Percentiles rank a stretch among this genome's conserved stretches.
phyloP scores from a whole-genome alignment of 805 yeast species.

The Wickerhamomyces canadensis region DNA sequence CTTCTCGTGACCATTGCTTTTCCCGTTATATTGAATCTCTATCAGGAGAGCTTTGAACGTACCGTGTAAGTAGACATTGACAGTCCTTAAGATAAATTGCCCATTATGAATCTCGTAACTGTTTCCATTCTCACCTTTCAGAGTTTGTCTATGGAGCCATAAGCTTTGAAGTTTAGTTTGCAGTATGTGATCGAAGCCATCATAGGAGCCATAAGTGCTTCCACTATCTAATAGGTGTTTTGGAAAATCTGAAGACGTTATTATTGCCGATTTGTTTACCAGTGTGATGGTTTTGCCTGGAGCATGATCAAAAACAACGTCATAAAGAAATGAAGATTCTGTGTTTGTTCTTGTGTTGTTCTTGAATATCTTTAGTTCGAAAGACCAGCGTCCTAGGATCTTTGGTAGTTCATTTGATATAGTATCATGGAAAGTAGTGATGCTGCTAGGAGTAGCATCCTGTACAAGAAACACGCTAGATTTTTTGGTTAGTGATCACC shows the following conservation, averaged over 20 bases:
- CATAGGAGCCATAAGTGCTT: constrained; percentile 49
- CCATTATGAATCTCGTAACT: constrained; percentile 47
- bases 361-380: constrained; percentile 61
- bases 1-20: constrained; percentile 6
- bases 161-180: constrained; percentile 56
- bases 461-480: constrained; percentile 36
- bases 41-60: constrained; percentile 64
- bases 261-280: constrained; percentile 23
- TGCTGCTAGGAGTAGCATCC: constrained; percentile 51
- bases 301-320: constrained; percentile 12
- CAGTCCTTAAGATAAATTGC: constrained; percentile 47
- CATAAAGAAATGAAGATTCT: constrained; percentile 21
- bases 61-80: constrained; percentile 72
- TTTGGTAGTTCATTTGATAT: constrained; percentile 64
- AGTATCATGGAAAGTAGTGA: constrained; percentile 64
- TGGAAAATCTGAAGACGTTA: constrained; percentile 24
- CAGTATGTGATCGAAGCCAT: constrained; percentile 51
- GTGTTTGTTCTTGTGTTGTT: constrained; percentile 39
- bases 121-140: constrained; percentile 72
- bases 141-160: constrained; percentile 65
- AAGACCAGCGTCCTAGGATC: constrained; percentile 58
- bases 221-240: constrained; percentile 36
- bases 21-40: constrained; percentile 32
- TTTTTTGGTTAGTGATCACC: neutral
- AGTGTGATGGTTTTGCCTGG: constrained; percentile 14